phyloP scores from a whole-genome alignment of 2,329 filamentous ascomycete species.

The Aureobasidium sp. region DNA sequence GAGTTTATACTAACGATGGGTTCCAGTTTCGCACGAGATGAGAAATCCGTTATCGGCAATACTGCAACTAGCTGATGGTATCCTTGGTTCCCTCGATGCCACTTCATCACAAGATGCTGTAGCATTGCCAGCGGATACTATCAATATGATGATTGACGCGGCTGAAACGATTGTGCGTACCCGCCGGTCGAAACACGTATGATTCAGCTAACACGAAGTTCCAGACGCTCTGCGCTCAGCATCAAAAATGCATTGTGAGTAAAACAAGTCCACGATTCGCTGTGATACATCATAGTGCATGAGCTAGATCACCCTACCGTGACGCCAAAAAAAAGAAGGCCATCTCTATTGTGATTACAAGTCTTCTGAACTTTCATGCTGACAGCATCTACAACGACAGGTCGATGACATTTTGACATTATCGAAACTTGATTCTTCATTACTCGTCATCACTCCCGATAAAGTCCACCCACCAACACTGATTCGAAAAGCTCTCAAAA shows the following conservation, averaged over 20 bases:
- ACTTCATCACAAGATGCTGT: neutral
- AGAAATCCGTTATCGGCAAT: slow-evolving; percentile 40
- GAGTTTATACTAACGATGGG: neutral
- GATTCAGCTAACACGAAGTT: neutral
- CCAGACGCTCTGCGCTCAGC: slow-evolving; percentile 5
- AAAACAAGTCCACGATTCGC: too few relatives aligned
- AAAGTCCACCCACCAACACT: slow-evolving; percentile 32
- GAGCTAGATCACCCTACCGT: too few relatives aligned
- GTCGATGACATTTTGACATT: slow-evolving; percentile 43
- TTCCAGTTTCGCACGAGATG: slow-evolving; percentile 36
- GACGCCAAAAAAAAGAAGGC: too few relatives aligned
- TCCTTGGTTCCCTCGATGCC: slow-evolving; percentile 28
- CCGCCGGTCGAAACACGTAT: too few relatives aligned
- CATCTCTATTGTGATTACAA: too few relatives aligned
- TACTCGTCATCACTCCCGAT: slow-evolving; percentile 35
- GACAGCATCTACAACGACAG: neutral
- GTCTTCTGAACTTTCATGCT: neutral
- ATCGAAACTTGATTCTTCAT: slow-evolving; percentile 30
- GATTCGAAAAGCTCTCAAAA: slow-evolving; percentile 30
- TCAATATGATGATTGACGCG: slow-evolving; percentile 20
- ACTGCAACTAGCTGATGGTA: slow-evolving; percentile 39
- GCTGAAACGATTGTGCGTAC: slow-evolving; percentile 23
- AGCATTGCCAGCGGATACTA: slow-evolving; percentile 7
- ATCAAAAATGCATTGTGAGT: slow-evolving; percentile 8
- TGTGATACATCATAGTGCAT: too few relatives aligned